Percentiles rank a stretch among this genome's conserved stretches.
These are phyloP conservation scores for Verbascum thapsus DNA, from an alignment of 257 asterid genomes.

Conservation along the genomic window DNA sequence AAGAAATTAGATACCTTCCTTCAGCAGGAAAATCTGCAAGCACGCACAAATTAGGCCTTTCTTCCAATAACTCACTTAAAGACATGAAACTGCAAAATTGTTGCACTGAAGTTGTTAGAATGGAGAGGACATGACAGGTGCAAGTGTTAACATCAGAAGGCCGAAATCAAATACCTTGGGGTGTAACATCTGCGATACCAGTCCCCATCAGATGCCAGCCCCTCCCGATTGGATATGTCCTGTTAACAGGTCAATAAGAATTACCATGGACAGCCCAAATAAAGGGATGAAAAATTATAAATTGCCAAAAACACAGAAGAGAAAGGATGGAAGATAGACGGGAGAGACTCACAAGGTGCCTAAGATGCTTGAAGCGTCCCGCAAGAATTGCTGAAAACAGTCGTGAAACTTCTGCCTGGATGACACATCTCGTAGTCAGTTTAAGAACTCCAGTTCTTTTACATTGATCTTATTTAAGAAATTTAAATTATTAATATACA, in stretches of 20 bases:
- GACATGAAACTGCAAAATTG: constrained; percentile 60
- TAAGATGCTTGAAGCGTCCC: constrained; percentile 68
- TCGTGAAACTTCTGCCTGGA: constrained; percentile 81
- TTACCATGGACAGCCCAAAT: constrained; percentile 12
- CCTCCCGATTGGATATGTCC: constrained; percentile 83
- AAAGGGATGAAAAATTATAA: constrained; percentile 10
- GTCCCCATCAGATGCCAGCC: constrained; percentile 74
- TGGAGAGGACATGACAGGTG: constrained; percentile 1
- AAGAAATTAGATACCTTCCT: constrained; percentile 48
- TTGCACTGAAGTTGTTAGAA: constrained; percentile 24
- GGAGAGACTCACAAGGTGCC: constrained; percentile 66
- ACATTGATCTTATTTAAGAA: neutral
- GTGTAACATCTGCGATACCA: constrained; percentile 59
- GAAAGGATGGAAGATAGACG: neutral
- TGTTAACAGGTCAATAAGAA: constrained; percentile 35
- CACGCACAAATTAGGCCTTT: constrained; percentile 59
- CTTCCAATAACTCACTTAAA: constrained; percentile 48
- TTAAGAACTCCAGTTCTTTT: constrained; percentile 15
- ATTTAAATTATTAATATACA: too few species aligned
- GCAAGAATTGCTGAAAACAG: constrained; percentile 62
- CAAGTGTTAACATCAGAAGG: constrained; percentile 12
- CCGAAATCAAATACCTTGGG: constrained; percentile 46
- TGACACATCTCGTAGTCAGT: constrained; percentile 25
- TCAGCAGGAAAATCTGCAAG: constrained; percentile 73
- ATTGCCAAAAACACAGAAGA: neutral